A percentile compares a stretch with the other conserved stretches of the same genome.
These are phyloP conservation scores for Arthrobotrys musiformis DNA, from an alignment of 2,329 filamentous ascomycete species.

Conservation along the genomic window DNA sequence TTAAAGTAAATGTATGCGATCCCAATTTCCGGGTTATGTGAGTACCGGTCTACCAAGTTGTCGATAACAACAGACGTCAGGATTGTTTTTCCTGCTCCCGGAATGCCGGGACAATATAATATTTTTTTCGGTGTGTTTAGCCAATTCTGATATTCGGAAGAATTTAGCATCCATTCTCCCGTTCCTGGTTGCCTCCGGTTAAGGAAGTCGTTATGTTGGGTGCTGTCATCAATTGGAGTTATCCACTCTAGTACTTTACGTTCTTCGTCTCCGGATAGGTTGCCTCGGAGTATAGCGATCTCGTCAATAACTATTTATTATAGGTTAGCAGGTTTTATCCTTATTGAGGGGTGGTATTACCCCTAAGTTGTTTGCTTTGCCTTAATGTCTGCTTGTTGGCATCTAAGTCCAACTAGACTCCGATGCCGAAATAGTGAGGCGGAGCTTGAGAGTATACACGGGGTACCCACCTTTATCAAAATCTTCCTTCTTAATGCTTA, in stretches of 20 bases:
- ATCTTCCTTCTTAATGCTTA: neutral
- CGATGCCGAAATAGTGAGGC: too few relatives aligned
- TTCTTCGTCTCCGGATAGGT: conserved; percentile 6
- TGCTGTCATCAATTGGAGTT: conserved; percentile 4
- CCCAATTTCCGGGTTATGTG: neutral
- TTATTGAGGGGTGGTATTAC: neutral
- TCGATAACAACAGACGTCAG: conserved; percentile 64
- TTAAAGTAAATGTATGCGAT: conserved; percentile 19
- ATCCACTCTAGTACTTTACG: conserved; percentile 18
- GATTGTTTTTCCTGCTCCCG: conserved; percentile 67
- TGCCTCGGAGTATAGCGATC: neutral
- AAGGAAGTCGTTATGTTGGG: conserved; percentile 12
- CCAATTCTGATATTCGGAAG: conserved; percentile 60
- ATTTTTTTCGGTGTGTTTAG: neutral
- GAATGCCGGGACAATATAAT: conserved; percentile 66
- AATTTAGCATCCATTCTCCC: conserved; percentile 65
- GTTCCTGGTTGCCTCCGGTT: conserved; percentile 5
- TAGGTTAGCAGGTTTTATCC: neutral
- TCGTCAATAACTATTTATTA: neutral
- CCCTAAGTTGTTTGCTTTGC: neutral
- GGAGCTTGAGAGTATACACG: too few relatives aligned
- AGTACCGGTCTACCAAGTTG: conserved; percentile 60
- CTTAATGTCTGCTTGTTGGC: too few relatives aligned
- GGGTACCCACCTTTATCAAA: conserved; percentile 1
- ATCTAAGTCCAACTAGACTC: too few relatives aligned